These are phyloP conservation scores for Annulohypoxylon stygium DNA, from an alignment of 495 filamentous ascomycete species.

Conservation along the genomic window DNA sequence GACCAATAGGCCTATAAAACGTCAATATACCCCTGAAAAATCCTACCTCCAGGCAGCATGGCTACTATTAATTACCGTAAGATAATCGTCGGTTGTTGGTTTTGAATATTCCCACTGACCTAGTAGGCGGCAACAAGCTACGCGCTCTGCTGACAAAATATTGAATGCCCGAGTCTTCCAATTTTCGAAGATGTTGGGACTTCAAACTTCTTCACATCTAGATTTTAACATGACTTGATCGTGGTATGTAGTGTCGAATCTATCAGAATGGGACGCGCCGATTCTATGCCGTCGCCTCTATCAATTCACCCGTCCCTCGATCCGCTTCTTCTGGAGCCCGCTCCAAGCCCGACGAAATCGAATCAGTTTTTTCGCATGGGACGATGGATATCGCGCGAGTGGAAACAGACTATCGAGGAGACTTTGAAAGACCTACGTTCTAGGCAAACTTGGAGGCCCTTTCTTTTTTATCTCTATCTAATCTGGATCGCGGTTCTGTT, in stretches of 20 bases:
- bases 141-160: neutral
- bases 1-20: constrained; percentile 2
- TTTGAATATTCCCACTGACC: neutral
- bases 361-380: neutral
- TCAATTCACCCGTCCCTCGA: constrained; percentile 14
- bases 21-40: neutral
- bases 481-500: neutral
- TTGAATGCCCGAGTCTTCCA: neutral
- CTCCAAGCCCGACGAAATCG: neutral
- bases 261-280: neutral
- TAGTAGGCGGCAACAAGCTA: neutral
- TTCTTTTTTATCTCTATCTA: neutral
- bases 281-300: constrained; percentile 8
- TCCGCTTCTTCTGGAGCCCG: constrained; percentile 5
- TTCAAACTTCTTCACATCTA: neutral
- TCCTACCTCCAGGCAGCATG: neutral
- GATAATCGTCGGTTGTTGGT: constrained; percentile 2
- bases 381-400: constrained; percentile 16
- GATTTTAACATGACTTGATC: neutral
- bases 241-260: neutral
- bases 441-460: neutral
- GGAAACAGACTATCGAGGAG: constrained; percentile 17
- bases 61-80: neutral
- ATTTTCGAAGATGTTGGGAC: neutral
- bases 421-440: neutral